These are phyloP conservation scores for Chalciporus sp. DNA, from an alignment of 1,284 basidiomycete genomes.

Conservation along the genomic window DNA sequence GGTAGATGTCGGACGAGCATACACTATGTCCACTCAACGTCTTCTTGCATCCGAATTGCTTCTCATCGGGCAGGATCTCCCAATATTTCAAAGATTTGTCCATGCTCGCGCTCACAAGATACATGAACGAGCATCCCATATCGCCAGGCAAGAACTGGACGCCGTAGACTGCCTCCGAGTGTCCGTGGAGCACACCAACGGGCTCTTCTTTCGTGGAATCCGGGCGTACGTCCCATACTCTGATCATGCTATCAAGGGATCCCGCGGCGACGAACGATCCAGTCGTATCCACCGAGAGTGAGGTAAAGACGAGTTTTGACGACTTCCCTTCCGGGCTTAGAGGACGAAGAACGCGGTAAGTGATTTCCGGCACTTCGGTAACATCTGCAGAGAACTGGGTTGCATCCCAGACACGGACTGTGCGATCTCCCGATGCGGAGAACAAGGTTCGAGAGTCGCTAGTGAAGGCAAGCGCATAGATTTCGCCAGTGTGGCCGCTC, in stretches of 20 bases:
- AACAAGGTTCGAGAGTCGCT: conserved; percentile 31
- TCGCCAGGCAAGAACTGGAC: conserved; percentile 31
- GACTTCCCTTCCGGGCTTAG: conserved; percentile 14
- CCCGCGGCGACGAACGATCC: conserved; percentile 35
- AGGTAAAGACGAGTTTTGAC: conserved; percentile 33
- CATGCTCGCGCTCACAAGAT: conserved; percentile 36
- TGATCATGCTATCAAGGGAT: conserved; percentile 34
- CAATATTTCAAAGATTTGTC: conserved; percentile 32
- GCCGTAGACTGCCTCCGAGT: conserved; percentile 32
- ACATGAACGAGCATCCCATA: conserved; percentile 9
- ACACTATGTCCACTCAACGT: conserved; percentile 34
- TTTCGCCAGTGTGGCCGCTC: conserved; percentile 32
- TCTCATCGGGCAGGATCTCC: conserved; percentile 29
- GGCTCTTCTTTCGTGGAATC: conserved; percentile 17
- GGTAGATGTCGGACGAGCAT: background rate
- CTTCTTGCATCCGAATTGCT: conserved; percentile 30
- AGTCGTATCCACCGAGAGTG: conserved; percentile 27
- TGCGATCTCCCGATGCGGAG: conserved; percentile 37
- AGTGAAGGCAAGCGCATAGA: conserved; percentile 37
- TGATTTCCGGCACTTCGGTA: conserved; percentile 20
- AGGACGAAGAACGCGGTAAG: conserved; percentile 26
- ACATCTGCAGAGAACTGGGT: conserved; percentile 27
- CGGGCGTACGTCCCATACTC: conserved; percentile 33
- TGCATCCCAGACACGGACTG: conserved; percentile 34
- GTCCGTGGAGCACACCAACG: conserved; percentile 27